phyloP scores from a whole-genome alignment of 2,329 filamentous ascomycete species.

The Bipolaris cookei region DNA sequence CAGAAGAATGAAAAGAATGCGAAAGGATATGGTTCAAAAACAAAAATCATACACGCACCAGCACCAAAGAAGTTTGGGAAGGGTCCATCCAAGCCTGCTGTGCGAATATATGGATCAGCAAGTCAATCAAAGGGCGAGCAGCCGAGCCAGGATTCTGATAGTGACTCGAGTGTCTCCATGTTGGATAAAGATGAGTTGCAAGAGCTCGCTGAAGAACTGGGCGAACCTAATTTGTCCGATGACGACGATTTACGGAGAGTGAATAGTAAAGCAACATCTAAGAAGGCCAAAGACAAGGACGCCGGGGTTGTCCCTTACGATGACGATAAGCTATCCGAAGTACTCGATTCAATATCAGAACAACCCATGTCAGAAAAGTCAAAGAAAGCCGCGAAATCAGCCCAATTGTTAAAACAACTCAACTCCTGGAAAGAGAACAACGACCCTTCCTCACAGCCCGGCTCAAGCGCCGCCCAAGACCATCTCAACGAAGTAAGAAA shows the following conservation, averaged over 20 bases:
- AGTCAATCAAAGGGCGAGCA: background rate
- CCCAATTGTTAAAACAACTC: constrained; percentile 24
- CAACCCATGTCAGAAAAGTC: background rate
- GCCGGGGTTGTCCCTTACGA: background rate
- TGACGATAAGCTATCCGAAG: constrained; percentile 5
- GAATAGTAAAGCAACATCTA: constrained; percentile 6
- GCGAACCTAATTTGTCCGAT: background rate
- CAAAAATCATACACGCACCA: constrained; percentile 21
- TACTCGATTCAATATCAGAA: constrained; percentile 3
- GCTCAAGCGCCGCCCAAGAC: constrained; percentile 26
- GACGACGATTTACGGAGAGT: constrained; percentile 17
- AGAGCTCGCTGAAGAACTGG: background rate
- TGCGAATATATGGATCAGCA: background rate
- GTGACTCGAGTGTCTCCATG: constrained; percentile 12
- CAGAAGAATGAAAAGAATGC: constrained; percentile 11
- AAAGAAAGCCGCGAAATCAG: constrained; percentile 12
- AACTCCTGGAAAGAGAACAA: constrained; percentile 23
- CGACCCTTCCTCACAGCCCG: constrained; percentile 22
- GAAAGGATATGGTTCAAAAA: constrained; percentile 12
- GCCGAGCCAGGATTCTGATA: background rate
- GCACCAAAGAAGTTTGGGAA: constrained; percentile 13
- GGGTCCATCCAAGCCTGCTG: background rate
- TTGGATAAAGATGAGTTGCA: constrained; percentile 9
- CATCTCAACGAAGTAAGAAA: constrained; percentile 23
- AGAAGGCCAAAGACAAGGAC: background rate